phyloP scores from a whole-genome alignment of 2,329 filamentous ascomycete species.

The Aureobasidium leucospermi region DNA sequence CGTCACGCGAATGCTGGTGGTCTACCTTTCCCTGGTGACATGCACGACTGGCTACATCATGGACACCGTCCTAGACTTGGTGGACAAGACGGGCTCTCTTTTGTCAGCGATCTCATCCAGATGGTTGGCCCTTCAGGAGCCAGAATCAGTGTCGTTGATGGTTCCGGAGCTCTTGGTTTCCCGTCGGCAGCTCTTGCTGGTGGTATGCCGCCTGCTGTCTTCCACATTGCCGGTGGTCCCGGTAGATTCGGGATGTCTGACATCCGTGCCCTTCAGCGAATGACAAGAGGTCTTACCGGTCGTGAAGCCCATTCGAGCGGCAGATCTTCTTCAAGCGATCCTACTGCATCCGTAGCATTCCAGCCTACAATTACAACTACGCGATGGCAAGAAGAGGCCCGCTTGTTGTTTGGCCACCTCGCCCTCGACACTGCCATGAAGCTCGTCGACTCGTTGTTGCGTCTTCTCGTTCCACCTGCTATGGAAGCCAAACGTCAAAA shows the following conservation, averaged over 20 bases:
- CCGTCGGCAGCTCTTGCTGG: constrained; percentile 5
- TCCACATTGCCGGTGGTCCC: constrained; percentile 13
- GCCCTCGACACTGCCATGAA: constrained; percentile 62
- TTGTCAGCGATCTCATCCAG: constrained; percentile 15
- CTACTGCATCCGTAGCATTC: constrained; percentile 71
- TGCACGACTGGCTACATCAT: constrained; percentile 1
- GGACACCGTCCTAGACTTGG: background rate
- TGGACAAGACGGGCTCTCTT: constrained; percentile 8
- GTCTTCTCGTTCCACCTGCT: constrained; percentile 71
- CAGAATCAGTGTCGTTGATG: constrained; percentile 12
- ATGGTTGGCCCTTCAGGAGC: constrained; percentile 15
- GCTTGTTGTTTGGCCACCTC: constrained; percentile 68
- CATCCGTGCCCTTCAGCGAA: background rate
- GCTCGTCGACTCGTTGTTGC: constrained; percentile 62
- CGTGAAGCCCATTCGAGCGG: background rate
- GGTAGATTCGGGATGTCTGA: constrained; percentile 1
- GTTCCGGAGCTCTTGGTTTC: constrained; percentile 1
- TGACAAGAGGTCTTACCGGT: background rate
- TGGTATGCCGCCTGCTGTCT: constrained; percentile 13
- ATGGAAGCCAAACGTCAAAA: constrained; percentile 71
- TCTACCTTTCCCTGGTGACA: constrained; percentile 2
- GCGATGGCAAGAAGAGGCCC: constrained; percentile 85
- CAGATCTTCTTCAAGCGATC: constrained; percentile 39
- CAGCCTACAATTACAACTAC: constrained; percentile 60
- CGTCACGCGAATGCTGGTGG: constrained; percentile 10